phyloP scores from a whole-genome alignment of 2,329 filamentous ascomycete genomes.

The Phaeosphaeriaceae sp. region DNA sequence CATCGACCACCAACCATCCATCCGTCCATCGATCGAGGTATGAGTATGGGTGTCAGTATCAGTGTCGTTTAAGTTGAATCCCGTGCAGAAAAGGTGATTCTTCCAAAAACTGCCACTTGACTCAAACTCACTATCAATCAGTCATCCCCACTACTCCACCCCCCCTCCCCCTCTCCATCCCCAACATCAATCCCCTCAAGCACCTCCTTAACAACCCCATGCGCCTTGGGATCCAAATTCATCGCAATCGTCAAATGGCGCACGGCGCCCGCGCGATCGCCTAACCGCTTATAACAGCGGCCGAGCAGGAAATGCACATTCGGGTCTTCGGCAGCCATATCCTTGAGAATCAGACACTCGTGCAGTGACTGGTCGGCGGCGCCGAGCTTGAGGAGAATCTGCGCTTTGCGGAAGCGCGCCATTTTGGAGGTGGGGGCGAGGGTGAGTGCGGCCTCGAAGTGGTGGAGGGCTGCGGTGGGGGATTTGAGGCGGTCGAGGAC shows the following conservation, averaged over 20 bases:
- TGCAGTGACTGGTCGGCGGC: constrained; percentile 73
- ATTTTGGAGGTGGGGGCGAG: constrained; percentile 81
- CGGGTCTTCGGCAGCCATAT: constrained; percentile 90
- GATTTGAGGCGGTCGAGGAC: constrained; percentile 85
- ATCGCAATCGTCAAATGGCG: constrained; percentile 93
- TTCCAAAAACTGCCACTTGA: too few relatives aligned
- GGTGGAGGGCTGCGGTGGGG: constrained; percentile 75
- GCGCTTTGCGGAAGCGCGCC: constrained; percentile 91
- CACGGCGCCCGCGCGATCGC: constrained; percentile 75
- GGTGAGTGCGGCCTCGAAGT: constrained; percentile 82
- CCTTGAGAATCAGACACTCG: constrained; percentile 87
- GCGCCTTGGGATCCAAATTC: constrained; percentile 96
- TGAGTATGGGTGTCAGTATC: too few relatives aligned
- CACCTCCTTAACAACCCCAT: constrained; percentile 92
- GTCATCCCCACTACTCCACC: constrained; percentile 46
- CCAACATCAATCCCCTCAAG: constrained; percentile 92
- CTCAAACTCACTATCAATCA: too few relatives aligned
- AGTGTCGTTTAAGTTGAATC: too few relatives aligned
- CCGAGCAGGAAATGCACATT: constrained; percentile 96
- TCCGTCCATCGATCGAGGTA: too few relatives aligned
- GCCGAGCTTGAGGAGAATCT: constrained; percentile 79
- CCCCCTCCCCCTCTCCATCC: too few relatives aligned
- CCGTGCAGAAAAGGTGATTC: too few relatives aligned
- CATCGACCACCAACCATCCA: too few relatives aligned
- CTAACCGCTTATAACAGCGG: constrained; percentile 68